Conservation (phyloP, 148 eudicot genomes). For the Tetragonia tetragonoides region DNA sequence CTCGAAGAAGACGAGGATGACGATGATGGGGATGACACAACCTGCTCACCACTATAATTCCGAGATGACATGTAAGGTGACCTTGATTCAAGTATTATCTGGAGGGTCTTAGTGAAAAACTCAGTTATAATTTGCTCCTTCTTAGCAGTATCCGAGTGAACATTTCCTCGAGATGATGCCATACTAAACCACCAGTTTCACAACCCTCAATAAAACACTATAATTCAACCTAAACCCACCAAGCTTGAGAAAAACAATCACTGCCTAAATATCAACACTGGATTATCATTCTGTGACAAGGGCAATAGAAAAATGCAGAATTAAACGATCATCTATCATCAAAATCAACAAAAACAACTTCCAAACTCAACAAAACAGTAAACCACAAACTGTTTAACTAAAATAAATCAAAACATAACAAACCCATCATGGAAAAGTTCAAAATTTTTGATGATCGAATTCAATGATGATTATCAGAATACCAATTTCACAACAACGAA, state of each 20-base stretch:
- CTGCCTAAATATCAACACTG: slow-evolving; percentile 17
- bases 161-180: slow-evolving; percentile 63
- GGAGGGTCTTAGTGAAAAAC: slow-evolving; percentile 76
- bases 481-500: slow-evolving; percentile 13
- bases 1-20: slow-evolving; percentile 81
- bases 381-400: neutral
- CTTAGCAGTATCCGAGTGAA: slow-evolving; percentile 69
- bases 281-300: slow-evolving; percentile 11
- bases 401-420: neutral
- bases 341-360: neutral
- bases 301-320: neutral
- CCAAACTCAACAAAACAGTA: neutral
- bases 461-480: neutral
- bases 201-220: slow-evolving; percentile 7
- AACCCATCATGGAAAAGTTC: neutral
- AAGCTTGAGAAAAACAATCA: slow-evolving; percentile 8
- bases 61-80: slow-evolving; percentile 75
- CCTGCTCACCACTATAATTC: slow-evolving; percentile 75
- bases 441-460: neutral
- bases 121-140: slow-evolving; percentile 89
- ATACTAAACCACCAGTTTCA: slow-evolving; percentile 33
- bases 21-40: slow-evolving; percentile 70
- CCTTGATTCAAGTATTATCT: slow-evolving; percentile 81
- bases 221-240: slow-evolving; percentile 9
- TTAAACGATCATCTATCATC: slow-evolving; percentile 22